A percentile compares a stretch with the other conserved stretches of the same genome.
Evolutionary conservation across 345 rosid species (phyloP).

Genomic region (Syzygium grande): DNA sequence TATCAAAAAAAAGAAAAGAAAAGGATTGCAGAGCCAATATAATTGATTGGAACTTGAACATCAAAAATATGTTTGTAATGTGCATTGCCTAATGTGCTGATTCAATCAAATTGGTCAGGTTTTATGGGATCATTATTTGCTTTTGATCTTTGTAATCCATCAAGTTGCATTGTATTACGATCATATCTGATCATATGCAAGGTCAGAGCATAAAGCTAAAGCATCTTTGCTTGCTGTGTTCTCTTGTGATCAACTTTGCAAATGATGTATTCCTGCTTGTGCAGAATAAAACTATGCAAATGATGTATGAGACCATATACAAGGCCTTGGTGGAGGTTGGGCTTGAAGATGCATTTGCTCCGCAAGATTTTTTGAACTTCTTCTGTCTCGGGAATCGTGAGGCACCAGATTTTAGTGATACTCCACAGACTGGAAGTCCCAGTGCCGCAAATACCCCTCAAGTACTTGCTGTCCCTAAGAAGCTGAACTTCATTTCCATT

Average conservation of each 20-base stretch:
- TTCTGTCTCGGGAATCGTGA: conserved; percentile 97
- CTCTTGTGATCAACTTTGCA: background rate
- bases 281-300: conserved; percentile 96
- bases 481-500: background rate
- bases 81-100: background rate
- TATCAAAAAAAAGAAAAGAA: background rate
- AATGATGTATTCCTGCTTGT: background rate
- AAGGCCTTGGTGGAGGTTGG: conserved; percentile 85
- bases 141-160: background rate
- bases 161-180: background rate
- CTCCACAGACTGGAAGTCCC: conserved; percentile 22
- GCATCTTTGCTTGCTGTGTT: background rate
- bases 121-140: background rate
- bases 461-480: conserved; percentile 23
- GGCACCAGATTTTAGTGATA: conserved; percentile 8
- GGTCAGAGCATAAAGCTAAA: background rate
- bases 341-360: conserved; percentile 52
- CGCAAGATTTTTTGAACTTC: conserved; percentile 86
- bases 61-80: background rate
- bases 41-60: background rate
- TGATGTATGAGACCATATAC: conserved; percentile 93
- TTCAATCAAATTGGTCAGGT: background rate
- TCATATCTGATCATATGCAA: background rate
- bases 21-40: background rate
- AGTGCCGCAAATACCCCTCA: conserved; percentile 47